Evolutionary conservation across 306 rosid genomes (phyloP).

Genomic region (Castanea crenata): DNA sequence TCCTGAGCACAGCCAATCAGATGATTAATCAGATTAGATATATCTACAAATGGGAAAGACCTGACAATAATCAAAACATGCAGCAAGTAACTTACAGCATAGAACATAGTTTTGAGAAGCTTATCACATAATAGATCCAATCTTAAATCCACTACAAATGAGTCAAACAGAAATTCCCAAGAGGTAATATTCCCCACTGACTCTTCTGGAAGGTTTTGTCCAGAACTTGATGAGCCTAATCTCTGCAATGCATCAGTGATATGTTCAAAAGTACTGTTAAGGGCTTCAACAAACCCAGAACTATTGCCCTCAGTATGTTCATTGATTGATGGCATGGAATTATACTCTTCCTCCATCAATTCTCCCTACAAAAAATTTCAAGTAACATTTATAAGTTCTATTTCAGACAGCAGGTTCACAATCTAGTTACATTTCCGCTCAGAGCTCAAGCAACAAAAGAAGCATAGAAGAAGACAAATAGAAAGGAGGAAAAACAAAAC

Average conservation of each 20-base stretch:
- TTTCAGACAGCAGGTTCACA: background rate
- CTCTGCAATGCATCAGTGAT: slow-evolving; percentile 44
- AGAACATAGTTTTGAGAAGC: slow-evolving; percentile 43
- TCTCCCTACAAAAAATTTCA: slow-evolving; percentile 44
- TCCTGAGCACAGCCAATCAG: slow-evolving; percentile 47
- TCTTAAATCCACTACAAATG: slow-evolving; percentile 42
- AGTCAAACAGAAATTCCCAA: slow-evolving; percentile 50
- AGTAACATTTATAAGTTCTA: slow-evolving; percentile 2
- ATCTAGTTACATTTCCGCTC: background rate
- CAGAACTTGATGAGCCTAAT: slow-evolving; percentile 34
- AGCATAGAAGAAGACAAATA: background rate
- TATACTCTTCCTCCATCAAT: slow-evolving; percentile 55
- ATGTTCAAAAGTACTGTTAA: slow-evolving; percentile 42
- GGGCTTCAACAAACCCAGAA: slow-evolving; percentile 41
- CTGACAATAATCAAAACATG: background rate
- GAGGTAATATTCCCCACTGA: slow-evolving; percentile 42
- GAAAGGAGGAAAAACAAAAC: background rate
- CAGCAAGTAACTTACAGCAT: slow-evolving; percentile 55
- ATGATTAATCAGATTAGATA: slow-evolving; percentile 20
- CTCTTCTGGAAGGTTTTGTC: slow-evolving; percentile 33
- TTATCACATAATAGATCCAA: slow-evolving; percentile 50
- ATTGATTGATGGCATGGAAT: slow-evolving; percentile 7
- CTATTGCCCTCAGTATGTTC: background rate
- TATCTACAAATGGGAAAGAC: background rate
- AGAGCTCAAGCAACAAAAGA: background rate